phyloP scores from a whole-genome alignment of 2,329 filamentous ascomycete species.

The Emergomyces pasteurianus region DNA sequence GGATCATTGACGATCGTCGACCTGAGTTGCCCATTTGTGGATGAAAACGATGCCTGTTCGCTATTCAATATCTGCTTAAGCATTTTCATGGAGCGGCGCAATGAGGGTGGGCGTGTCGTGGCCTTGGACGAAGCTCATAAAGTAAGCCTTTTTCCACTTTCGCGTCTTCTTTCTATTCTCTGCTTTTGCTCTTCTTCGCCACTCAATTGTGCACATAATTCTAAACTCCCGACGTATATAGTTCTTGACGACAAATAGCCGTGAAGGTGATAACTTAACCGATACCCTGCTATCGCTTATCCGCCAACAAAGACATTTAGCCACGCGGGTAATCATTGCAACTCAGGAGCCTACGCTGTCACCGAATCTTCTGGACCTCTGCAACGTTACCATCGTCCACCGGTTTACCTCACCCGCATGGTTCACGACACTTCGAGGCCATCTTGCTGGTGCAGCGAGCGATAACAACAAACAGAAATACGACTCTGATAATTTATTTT shows the following conservation, averaged over 20 bases:
- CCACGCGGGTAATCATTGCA: slow-evolving; percentile 54
- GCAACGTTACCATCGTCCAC: slow-evolving; percentile 60
- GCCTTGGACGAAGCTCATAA: slow-evolving; percentile 72
- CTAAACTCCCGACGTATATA: slow-evolving; percentile 13
- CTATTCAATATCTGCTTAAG: slow-evolving; percentile 62
- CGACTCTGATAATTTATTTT: slow-evolving; percentile 25
- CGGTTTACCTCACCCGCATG: slow-evolving; percentile 57
- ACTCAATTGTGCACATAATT: neutral
- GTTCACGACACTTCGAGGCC: slow-evolving; percentile 36
- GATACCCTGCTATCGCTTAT: slow-evolving; percentile 51
- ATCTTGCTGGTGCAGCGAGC: slow-evolving; percentile 36
- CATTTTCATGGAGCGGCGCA: slow-evolving; percentile 49
- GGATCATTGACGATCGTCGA: slow-evolving; percentile 56
- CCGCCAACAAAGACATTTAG: slow-evolving; percentile 59
- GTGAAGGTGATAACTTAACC: slow-evolving; percentile 48
- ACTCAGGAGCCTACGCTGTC: slow-evolving; percentile 69
- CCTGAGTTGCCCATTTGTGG: slow-evolving; percentile 60
- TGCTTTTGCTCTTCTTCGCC: neutral
- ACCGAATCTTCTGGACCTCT: slow-evolving; percentile 56
- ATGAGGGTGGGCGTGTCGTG: slow-evolving; percentile 45
- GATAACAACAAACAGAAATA: slow-evolving; percentile 9
- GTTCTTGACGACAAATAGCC: slow-evolving; percentile 47
- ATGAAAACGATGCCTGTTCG: slow-evolving; percentile 52
- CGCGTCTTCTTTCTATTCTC: neutral
- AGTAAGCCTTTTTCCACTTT: slow-evolving; percentile 16